phyloP scores from a whole-genome alignment of 2,329 filamentous ascomycete species.

The Phialophora verrucosa region DNA sequence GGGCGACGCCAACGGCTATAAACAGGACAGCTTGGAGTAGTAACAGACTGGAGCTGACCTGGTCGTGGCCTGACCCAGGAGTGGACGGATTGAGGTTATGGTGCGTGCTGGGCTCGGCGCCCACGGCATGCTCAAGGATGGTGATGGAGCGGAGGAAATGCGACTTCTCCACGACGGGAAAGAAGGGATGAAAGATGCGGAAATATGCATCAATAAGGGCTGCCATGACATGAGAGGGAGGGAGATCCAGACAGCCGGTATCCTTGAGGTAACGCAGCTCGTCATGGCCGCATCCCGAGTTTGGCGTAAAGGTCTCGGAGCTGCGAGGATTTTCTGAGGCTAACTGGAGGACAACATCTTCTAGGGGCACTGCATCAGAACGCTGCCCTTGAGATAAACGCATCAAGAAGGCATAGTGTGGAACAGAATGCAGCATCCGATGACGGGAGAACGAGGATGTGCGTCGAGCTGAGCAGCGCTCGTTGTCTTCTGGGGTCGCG shows the following conservation, averaged over 20 bases:
- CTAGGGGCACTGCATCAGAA: constrained; percentile 7
- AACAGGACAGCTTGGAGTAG: constrained; percentile 96
- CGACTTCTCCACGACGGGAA: constrained; percentile 11
- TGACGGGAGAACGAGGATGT: constrained; percentile 14
- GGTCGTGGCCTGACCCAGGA: background rate
- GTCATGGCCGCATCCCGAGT: constrained; percentile 2
- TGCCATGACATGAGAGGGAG: background rate
- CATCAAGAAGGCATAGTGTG: constrained; percentile 19
- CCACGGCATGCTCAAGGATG: background rate
- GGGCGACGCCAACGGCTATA: constrained; percentile 79
- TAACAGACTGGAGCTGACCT: constrained; percentile 69
- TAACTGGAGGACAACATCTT: constrained; percentile 15
- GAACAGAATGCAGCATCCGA: constrained; percentile 14
- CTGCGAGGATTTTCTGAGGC: constrained; percentile 12
- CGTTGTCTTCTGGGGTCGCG: constrained; percentile 7
- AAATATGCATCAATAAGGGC: constrained; percentile 18
- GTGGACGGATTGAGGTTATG: background rate
- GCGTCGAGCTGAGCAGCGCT: background rate
- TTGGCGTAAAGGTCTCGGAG: background rate
- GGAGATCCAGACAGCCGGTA: constrained; percentile 10
- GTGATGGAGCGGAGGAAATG: constrained; percentile 6
- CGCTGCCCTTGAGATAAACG: constrained; percentile 9
- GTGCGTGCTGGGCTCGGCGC: background rate
- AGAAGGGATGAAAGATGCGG: constrained; percentile 17
- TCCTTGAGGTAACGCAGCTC: constrained; percentile 15